These are phyloP conservation scores for Acephala macrosclerotiorum DNA, from an alignment of 2,329 filamentous ascomycete species.

Conservation along the genomic window DNA sequence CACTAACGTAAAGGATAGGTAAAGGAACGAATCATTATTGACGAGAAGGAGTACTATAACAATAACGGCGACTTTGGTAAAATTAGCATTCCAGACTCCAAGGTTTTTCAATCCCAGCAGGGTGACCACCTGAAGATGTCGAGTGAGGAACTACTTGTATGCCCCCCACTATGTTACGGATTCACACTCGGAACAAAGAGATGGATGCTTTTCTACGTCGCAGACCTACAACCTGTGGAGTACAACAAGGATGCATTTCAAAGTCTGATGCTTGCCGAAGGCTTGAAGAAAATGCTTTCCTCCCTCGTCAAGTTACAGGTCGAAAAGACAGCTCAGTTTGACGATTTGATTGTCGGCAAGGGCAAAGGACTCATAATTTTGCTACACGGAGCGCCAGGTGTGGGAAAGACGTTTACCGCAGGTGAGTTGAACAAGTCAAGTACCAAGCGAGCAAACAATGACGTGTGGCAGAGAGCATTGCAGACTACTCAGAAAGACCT, in stretches of 20 bases:
- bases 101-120: too few species aligned
- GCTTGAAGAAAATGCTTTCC: neutral
- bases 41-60: too few species aligned
- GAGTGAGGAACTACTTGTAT: too few species aligned
- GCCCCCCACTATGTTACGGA: too few species aligned
- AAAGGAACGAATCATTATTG: too few species aligned
- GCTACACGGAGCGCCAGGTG: neutral
- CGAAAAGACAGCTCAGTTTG: neutral
- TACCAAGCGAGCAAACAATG: neutral
- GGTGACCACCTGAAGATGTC: too few species aligned
- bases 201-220: too few species aligned
- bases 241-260: neutral
- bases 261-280: neutral
- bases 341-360: neutral
- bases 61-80: too few species aligned
- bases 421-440: neutral
- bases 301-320: neutral
- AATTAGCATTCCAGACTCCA: too few species aligned
- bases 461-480: neutral
- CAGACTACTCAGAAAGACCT: neutral
- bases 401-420: neutral
- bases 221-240: neutral
- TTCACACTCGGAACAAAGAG: too few species aligned
- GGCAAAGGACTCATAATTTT: neutral
- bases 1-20: too few species aligned